Conservation (phyloP, 305 asterid species). For the Andrographis paniculata region DNA sequence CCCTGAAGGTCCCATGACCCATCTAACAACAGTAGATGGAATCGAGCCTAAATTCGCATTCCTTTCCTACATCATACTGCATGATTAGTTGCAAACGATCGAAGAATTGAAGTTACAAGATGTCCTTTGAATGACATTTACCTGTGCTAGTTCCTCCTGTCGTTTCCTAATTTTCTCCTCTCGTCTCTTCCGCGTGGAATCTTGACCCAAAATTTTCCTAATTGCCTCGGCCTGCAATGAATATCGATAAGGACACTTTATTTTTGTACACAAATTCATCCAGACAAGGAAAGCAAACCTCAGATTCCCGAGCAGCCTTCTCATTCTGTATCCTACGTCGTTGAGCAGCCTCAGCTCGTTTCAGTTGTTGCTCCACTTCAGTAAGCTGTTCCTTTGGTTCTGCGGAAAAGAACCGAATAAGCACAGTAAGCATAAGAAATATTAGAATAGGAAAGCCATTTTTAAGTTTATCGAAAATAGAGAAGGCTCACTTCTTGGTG, state of each 20-base stretch:
- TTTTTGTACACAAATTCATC: not conserved
- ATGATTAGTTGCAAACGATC: slow-evolving; percentile 9
- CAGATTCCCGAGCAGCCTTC: slow-evolving; percentile 79
- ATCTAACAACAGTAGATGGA: slow-evolving; percentile 52
- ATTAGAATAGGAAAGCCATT: slow-evolving; percentile 11
- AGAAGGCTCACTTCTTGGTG: slow-evolving; percentile 57
- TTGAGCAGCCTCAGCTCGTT: slow-evolving; percentile 81
- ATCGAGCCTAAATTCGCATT: slow-evolving; percentile 28
- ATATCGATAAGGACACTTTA: not conserved
- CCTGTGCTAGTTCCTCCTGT: slow-evolving; percentile 57
- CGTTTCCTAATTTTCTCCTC: slow-evolving; percentile 62
- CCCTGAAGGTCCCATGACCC: slow-evolving; percentile 79
- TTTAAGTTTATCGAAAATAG: not conserved
- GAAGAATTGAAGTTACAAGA: not conserved
- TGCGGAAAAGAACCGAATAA: slow-evolving; percentile 16
- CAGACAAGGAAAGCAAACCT: slow-evolving; percentile 32
- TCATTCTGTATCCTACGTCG: slow-evolving; percentile 68
- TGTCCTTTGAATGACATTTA: slow-evolving; percentile 11
- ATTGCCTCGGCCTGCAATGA: slow-evolving; percentile 70
- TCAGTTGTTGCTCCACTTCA: slow-evolving; percentile 68
- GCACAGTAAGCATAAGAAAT: slow-evolving; percentile 13
- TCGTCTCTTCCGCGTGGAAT: slow-evolving; percentile 74
- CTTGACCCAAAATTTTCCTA: slow-evolving; percentile 80
- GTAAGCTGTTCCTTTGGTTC: slow-evolving; percentile 70
- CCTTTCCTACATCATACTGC: slow-evolving; percentile 46